Base-by-base conservation (phyloP, 306 rosid genomes). In the Castanea mollissima region DNA sequence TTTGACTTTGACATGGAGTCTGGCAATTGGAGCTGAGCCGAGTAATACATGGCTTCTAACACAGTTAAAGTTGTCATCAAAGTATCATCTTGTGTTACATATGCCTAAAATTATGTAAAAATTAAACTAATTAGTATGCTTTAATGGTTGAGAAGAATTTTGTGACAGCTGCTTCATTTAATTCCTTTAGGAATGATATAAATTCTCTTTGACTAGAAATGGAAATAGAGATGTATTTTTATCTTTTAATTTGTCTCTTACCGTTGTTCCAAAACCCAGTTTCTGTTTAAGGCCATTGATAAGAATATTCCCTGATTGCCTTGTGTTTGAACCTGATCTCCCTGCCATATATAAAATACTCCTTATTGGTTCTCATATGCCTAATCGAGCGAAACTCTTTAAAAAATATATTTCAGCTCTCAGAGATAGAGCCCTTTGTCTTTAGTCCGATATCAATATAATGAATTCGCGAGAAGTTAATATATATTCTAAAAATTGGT, bases 1-100 rank as follows among this genome's bases (percentile, higher is more conserved):
- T 87, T 85, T 74, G 71, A 49, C 1, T 79, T 84, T 0, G 88
- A 69, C 86, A 84, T 87, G 4, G 81, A 19, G 55, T 87, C 86
- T 0, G 88, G 88, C 6, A 87, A 60, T 69, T 87, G 90, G 21
- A 87, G 90, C 74, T 87, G 88, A 19, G 90, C 88, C 55, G 90
- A 87, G 46, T 87, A 87, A 41, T 84, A 38, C 32, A 87, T 86
- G 23, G 88, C 88, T 79, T 87, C 90, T 76, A 68, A 73, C 5
- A 87, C 88, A 0, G 90, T 87, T 76, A 87, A 75, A 32, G 90
- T 81, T 74, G 70, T 79, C 27, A 87, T 3, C 32, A 84, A 70
- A 2, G 79, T 82, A 67, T 84, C 88, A 57, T 87, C 90, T 82
- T 87, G 90, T 32, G 89, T 79, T 0, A 86, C 89, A 73, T 82